A percentile compares a stretch with the other conserved stretches of the same genome.
Evolutionary conservation across 345 rosid species (phyloP).

Genomic region (Garcia nutans): DNA sequence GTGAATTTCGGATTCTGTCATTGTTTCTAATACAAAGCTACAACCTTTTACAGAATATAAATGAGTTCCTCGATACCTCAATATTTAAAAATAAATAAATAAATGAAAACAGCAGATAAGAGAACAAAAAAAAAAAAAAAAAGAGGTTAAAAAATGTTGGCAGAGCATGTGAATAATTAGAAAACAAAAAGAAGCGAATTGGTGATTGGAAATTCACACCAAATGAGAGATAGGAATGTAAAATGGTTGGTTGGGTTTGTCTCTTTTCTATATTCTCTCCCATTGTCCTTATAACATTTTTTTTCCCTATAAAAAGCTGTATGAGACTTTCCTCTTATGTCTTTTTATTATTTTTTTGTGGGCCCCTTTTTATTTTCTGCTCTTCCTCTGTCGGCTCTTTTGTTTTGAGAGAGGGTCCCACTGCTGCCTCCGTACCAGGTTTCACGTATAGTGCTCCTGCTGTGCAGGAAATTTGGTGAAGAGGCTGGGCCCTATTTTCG

Average conservation of each 20-base stretch:
- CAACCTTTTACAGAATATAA: too few species aligned
- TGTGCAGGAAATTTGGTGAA: constrained; percentile 37
- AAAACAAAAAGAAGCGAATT: neutral
- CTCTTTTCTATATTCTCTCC: neutral
- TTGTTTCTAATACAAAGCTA: too few species aligned
- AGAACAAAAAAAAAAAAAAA: neutral
- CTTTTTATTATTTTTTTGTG: neutral
- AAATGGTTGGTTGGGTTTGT: constrained; percentile 11
- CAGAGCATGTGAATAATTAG: neutral
- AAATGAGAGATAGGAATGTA: neutral
- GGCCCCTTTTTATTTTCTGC: neutral
- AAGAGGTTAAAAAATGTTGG: neutral
- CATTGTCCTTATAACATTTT: neutral
- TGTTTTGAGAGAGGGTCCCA: constrained; percentile 3
- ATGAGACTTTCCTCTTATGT: neutral
- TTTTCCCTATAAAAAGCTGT: constrained; percentile 10
- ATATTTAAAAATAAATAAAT: too few species aligned
- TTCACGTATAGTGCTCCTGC: constrained; percentile 34
- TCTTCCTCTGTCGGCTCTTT: constrained; percentile 19
- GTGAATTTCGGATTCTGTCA: too few species aligned
- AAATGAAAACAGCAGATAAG: too few species aligned
- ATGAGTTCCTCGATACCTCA: too few species aligned
- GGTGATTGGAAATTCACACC: neutral
- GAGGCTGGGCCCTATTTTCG: constrained; percentile 1
- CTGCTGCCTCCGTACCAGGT: constrained; percentile 11